These are phyloP conservation scores for Monascus ruber DNA, from an alignment of 2,329 filamentous ascomycete genomes.

Conservation along the genomic window DNA sequence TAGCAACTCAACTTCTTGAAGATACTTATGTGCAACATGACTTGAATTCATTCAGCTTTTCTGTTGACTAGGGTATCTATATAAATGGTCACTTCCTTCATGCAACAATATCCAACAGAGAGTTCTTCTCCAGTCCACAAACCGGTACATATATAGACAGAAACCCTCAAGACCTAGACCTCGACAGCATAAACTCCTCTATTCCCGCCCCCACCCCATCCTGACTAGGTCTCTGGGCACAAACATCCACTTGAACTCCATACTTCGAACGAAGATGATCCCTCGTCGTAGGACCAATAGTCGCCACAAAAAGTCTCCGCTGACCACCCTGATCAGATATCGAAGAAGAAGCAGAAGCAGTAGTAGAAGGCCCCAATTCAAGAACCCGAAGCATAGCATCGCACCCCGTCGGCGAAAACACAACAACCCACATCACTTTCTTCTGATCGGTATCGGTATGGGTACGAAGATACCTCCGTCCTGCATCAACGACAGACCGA, in stretches of 20 bases:
- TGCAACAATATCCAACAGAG: no score
- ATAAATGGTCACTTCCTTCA: no score
- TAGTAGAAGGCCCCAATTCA: slow-evolving; percentile 24
- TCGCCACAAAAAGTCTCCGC: slow-evolving; percentile 51
- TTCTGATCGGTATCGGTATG: slow-evolving; percentile 9
- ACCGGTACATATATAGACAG: no score
- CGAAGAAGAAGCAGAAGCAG: not conserved
- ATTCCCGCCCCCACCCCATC: slow-evolving; percentile 67
- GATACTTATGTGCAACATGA: no score
- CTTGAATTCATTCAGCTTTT: no score
- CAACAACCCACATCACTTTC: slow-evolving; percentile 27
- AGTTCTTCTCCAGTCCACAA: no score
- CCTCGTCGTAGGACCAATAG: slow-evolving; percentile 87
- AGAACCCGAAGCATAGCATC: slow-evolving; percentile 48
- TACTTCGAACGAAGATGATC: slow-evolving; percentile 49
- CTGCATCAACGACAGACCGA: slow-evolving; percentile 33
- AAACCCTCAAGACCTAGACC: not conserved
- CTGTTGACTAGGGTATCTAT: no score
- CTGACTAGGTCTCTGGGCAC: slow-evolving; percentile 68
- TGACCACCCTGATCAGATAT: not conserved
- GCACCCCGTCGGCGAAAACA: slow-evolving; percentile 52
- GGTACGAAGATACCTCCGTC: slow-evolving; percentile 36
- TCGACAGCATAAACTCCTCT: slow-evolving; percentile 30
- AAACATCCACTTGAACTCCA: slow-evolving; percentile 42
- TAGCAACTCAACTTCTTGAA: no score